Evolutionary conservation across 495 filamentous ascomycete genomes (phyloP), one percentile per base, ranked within the genome.

Genomic region (Bathelium albidoporum): DNA sequence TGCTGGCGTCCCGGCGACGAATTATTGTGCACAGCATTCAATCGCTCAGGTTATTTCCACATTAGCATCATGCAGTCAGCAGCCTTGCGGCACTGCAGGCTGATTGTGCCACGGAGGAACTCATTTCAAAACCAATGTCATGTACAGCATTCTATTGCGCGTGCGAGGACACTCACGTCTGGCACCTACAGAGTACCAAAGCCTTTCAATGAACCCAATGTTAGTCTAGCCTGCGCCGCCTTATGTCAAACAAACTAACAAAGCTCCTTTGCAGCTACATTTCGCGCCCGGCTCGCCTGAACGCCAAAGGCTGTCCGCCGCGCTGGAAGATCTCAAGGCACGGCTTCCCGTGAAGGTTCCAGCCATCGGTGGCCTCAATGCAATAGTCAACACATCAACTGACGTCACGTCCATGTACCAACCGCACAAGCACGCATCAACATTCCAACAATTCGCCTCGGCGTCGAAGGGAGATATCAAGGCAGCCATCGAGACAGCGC

Each of bases 401-500:
- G 20, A 53, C 18, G 36, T 62, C 4, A 45, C 32, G 60, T 55
- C 49, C 22, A 52, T 49, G 41, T n/a, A 62, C 4, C 14, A 44
- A 31, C 58, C 58, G 36, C 58, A 60, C 26, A 2, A 60, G 36
- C 32, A 36, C 22, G 31, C 58, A 43, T 60, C 58, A 31, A 43
- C 36, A 1, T 60, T 60, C 36, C 32, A 36, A 60, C 31, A 60
- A 36, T 60, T 36, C 36, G 58, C 36, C 58, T 26, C 58, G 22
- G 58, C 58, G 26, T 36, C 58, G 36, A 43, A 34, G 18, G 4
- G 20, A 44, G 44, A 63, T 28, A 59, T 65, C 18, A n/a, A 62
- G 22, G 31, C 32, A 14, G 63, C 63, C 7, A 91, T 95, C 71
- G 79, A 85, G 18, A 78, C 87, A 32, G 89, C 89, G 9, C 81